Evolutionary conservation across 192 early-diverging fungal genomes (phyloP).

Genomic region (Rhizophagus sp.): DNA sequence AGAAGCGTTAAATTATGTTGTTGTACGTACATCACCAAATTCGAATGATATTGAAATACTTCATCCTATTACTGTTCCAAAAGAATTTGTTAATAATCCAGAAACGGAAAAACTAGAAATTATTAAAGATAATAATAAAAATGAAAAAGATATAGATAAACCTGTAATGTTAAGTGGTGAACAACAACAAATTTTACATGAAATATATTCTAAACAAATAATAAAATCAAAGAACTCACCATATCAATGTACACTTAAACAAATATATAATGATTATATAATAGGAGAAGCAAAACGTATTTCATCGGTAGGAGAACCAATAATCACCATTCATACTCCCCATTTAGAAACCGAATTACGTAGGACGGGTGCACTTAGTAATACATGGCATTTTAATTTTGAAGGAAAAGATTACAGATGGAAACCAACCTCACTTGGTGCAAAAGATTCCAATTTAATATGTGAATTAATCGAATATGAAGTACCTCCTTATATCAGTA

Average conservation of each 20-base stretch:
- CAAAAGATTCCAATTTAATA: neutral
- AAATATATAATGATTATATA: neutral
- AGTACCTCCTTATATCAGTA: neutral
- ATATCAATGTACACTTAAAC: neutral
- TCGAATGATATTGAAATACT: neutral
- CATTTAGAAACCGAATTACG: neutral
- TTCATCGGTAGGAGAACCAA: neutral
- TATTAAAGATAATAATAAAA: neutral
- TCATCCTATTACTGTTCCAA: neutral
- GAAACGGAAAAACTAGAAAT: neutral
- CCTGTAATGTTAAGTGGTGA: neutral
- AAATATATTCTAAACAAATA: neutral
- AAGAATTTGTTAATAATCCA: neutral
- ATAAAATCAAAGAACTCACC: neutral
- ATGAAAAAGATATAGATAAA: neutral
- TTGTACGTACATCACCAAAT: neutral
- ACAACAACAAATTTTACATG: neutral
- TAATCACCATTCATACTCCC: neutral
- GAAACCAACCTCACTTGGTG: neutral
- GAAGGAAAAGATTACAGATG: neutral
- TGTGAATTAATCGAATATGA: neutral
- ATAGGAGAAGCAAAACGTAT: neutral
- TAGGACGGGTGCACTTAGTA: neutral
- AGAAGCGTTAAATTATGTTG: neutral
- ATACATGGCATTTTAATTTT: neutral